phyloP scores from a whole-genome alignment of 176 grass and related monocot species.

The Paspalum notatum region DNA sequence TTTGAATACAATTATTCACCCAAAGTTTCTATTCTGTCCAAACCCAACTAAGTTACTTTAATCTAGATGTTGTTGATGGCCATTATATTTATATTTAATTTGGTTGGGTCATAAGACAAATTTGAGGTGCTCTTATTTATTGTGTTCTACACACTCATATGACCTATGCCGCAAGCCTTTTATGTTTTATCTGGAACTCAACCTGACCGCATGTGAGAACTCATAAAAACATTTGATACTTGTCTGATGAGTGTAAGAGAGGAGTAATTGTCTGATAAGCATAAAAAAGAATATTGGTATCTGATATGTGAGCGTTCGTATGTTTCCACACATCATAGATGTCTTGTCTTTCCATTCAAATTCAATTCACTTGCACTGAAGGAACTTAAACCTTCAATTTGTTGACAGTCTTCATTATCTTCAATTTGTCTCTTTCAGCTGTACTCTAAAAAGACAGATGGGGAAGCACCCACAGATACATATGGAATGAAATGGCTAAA shows the following conservation, averaged over 20 bases:
- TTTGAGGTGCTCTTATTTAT: constrained; percentile 24
- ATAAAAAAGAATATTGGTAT: background rate
- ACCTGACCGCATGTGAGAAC: background rate
- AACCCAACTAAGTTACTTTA: background rate
- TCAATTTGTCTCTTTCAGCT: constrained; percentile 52
- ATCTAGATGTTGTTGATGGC: background rate
- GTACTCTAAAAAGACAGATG: constrained; percentile 69
- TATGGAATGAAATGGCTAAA: constrained; percentile 90
- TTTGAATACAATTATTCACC: constrained; percentile 17
- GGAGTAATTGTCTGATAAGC: background rate
- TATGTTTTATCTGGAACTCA: background rate
- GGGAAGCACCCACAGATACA: constrained; percentile 47
- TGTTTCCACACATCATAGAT: background rate
- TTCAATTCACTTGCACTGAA: background rate
- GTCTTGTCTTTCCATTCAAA: background rate
- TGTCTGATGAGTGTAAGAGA: background rate
- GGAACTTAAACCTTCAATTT: constrained; percentile 12
- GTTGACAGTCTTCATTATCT: background rate
- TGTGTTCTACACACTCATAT: constrained; percentile 2
- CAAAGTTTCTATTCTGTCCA: constrained; percentile 3
- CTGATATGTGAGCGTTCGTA: background rate
- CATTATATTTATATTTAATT: constrained; percentile 16
- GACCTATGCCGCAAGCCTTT: background rate
- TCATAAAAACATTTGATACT: background rate
- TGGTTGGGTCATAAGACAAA: constrained; percentile 13